Base-by-base conservation (phyloP, 192 early-diverging fungal species). In the Backusella mclennaniae region DNA sequence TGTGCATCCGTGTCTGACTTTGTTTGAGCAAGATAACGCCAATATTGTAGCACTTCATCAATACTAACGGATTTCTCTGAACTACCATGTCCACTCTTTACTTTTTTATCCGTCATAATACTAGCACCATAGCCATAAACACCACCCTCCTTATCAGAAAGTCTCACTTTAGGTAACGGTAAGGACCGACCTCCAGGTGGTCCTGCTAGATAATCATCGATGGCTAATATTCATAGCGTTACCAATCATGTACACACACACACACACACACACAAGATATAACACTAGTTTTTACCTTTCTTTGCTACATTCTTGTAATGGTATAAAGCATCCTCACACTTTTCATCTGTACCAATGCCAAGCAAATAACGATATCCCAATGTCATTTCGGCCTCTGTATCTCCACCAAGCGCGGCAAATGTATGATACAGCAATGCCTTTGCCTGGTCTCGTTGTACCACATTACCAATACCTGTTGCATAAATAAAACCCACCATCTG, bases 401-500 rank as follows among this genome's bases (percentile, higher is more conserved):
- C 89, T 23, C 88, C 89, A n/a, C 89, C 90, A 31, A 88, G 75
- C 1, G 96, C 94, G 1, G 97, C 94, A 85, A 98, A 92, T 19
- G 91, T 92, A 70, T 90, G 88, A 79, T 96, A 94, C 2, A 96
- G 69, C 42, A 93, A 80, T 36, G 92, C 92, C 73, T 90, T 90
- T 23, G 91, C 88, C 77, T 95, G 92, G 79, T 95, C 87, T 12
- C 93, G 56, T 67, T 85, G 73, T 8, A 90, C 89, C 12, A 79
- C 82, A 71, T 85, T 74, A 6, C 96, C 96, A 67, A 98, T 73
- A 1, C 96, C 97, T 0, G 97, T 96, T 14, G 97, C 92, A 82
- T 98, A 93, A 82, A 96, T 90, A 67, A 96, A 89, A 15, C 97
- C 98, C 6, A 98, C 81, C 87, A 94, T 94, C 35, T 96, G 92